phyloP scores from a whole-genome alignment of 495 filamentous ascomycete species.

The Xylaria palmicola region DNA sequence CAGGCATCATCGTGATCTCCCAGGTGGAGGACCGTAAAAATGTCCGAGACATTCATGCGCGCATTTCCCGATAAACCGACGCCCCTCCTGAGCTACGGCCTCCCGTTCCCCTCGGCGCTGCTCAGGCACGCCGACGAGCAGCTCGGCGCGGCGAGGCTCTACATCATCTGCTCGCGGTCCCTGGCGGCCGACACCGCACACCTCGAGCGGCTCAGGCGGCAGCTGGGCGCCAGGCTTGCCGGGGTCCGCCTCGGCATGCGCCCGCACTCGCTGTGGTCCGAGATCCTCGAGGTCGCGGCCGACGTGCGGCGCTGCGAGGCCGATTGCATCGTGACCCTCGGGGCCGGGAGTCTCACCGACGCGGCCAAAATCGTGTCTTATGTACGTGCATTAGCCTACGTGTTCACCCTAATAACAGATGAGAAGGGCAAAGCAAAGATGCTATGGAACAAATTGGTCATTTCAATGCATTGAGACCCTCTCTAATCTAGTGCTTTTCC shows the following conservation, averaged over 20 bases:
- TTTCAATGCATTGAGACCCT: too few relatives aligned
- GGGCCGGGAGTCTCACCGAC: conserved; percentile 60
- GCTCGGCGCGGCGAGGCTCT: too few relatives aligned
- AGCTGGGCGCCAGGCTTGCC: conserved; percentile 44
- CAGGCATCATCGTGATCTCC: too few relatives aligned
- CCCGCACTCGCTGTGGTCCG: conserved; percentile 58
- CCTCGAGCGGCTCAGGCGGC: conserved; percentile 38
- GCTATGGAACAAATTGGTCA: too few relatives aligned
- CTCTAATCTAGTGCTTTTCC: too few relatives aligned
- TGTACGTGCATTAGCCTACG: conserved; percentile 31
- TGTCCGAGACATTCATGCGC: too few relatives aligned
- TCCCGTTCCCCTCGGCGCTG: too few relatives aligned
- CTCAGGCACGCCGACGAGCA: too few relatives aligned
- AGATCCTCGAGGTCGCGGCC: conserved; percentile 52
- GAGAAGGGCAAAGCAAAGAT: neutral
- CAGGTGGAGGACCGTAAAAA: too few relatives aligned
- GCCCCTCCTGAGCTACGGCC: too few relatives aligned
- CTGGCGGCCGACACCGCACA: conserved; percentile 50
- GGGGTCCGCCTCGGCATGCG: conserved; percentile 55
- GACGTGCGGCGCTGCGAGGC: conserved; percentile 43
- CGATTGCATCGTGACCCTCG: conserved; percentile 57
- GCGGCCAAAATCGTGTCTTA: conserved; percentile 56
- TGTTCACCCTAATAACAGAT: neutral
- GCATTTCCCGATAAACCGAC: too few relatives aligned
- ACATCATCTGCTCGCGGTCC: conserved; percentile 56